These are phyloP conservation scores for Penicillium hesseltinei DNA, from an alignment of 2,329 filamentous ascomycete genomes.

Conservation along the genomic window DNA sequence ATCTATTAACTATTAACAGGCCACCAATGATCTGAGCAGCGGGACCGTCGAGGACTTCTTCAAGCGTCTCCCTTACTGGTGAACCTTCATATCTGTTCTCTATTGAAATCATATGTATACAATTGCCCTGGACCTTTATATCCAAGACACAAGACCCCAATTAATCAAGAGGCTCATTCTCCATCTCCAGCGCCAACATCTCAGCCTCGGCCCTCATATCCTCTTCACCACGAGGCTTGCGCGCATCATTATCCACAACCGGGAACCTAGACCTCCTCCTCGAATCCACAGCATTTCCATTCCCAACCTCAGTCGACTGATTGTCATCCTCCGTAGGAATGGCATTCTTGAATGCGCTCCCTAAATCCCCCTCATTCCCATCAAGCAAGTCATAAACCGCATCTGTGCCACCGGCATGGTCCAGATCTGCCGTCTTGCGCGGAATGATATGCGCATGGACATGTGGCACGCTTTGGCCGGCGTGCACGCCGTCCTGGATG, in stretches of 20 bases:
- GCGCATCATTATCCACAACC: conserved; percentile 67
- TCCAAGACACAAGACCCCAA: background rate
- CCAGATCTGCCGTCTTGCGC: conserved; percentile 58
- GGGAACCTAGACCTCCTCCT: conserved; percentile 62
- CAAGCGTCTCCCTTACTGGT: background rate
- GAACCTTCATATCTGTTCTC: background rate
- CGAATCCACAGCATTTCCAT: conserved; percentile 35
- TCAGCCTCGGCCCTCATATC: conserved; percentile 80
- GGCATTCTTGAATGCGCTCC: conserved; percentile 63
- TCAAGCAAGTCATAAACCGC: conserved; percentile 81
- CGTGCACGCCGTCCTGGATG: conserved; percentile 86
- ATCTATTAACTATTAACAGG: background rate
- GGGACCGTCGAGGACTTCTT: background rate
- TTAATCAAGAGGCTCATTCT: conserved; percentile 35
- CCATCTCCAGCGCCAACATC: conserved; percentile 51
- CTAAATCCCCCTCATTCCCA: conserved; percentile 79
- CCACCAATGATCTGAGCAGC: background rate
- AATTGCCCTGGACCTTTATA: background rate
- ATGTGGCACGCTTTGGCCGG: conserved; percentile 91
- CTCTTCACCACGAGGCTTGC: conserved; percentile 64
- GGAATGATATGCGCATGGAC: conserved; percentile 93
- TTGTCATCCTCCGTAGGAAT: conserved; percentile 16
- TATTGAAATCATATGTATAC: background rate
- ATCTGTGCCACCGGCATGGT: conserved; percentile 61
- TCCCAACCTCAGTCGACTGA: conserved; percentile 19